Evolutionary conservation across 176 grass and related monocot species (phyloP).

Genomic region (Raddia guianensis): DNA sequence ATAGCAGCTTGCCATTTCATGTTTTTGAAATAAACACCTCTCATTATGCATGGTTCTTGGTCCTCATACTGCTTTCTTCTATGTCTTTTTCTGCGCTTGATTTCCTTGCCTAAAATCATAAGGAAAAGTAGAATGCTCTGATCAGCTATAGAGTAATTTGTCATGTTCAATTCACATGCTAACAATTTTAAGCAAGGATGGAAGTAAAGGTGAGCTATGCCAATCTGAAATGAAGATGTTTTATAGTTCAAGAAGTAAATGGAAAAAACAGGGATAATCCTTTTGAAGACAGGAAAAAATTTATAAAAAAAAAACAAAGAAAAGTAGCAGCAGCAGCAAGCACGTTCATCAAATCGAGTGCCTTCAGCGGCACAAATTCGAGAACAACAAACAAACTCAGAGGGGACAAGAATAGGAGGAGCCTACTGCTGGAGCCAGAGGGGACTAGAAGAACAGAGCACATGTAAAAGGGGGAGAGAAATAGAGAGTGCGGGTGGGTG

Average conservation of each 20-base stretch:
- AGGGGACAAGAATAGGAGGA: no score
- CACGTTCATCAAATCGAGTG: no score
- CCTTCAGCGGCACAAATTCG: no score
- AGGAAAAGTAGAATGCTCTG: constrained; percentile 22
- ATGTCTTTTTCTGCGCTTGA: constrained; percentile 86
- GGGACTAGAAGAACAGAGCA: no score
- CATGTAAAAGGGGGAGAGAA: no score
- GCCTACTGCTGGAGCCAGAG: no score
- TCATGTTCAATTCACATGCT: not conserved
- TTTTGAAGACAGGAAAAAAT: not conserved
- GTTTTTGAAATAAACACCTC: constrained; percentile 98
- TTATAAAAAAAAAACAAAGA: not conserved
- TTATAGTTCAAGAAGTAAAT: not conserved
- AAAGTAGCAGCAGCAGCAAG: no score
- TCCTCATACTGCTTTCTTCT: constrained; percentile 90
- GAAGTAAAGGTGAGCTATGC: not conserved
- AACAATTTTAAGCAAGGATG: constrained; percentile 11
- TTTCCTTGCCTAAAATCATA: constrained; percentile 71
- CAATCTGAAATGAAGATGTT: constrained; percentile 28
- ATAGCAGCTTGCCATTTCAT: constrained; percentile 99
- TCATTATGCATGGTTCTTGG: constrained; percentile 92
- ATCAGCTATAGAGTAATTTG: constrained; percentile 24
- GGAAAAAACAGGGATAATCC: not conserved
- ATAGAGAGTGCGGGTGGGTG: no score
- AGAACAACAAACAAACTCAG: no score